Conservation (phyloP, 345 rosid species). For the Iberis pinnata region DNA sequence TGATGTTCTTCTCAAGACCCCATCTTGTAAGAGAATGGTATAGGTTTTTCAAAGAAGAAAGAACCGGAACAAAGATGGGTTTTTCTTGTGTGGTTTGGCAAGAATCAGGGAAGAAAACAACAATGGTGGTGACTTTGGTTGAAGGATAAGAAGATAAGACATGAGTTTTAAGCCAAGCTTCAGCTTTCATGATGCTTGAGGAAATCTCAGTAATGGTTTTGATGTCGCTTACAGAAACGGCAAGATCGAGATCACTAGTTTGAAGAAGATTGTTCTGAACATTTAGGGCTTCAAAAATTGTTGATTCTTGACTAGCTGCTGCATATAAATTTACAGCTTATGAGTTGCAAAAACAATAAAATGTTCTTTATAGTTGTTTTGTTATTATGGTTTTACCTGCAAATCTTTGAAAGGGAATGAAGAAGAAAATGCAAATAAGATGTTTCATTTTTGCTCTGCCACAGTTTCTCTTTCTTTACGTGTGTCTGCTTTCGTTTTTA, state of each 20-base stretch:
- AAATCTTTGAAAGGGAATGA: constrained; percentile 40
- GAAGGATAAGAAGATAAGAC: constrained; percentile 63
- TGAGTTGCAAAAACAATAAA: not conserved
- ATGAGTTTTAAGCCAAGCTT: constrained; percentile 58
- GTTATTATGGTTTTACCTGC: constrained; percentile 34
- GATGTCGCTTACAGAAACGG: constrained; percentile 40
- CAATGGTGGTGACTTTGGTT: constrained; percentile 54
- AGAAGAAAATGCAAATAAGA: constrained; percentile 28
- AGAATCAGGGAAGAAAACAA: constrained; percentile 35
- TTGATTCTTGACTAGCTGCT: constrained; percentile 56
- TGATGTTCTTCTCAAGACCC: constrained; percentile 64
- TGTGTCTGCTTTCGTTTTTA: constrained; percentile 18
- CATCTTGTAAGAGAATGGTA: constrained; percentile 60
- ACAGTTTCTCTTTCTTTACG: constrained; percentile 10
- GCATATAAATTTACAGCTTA: constrained; percentile 12
- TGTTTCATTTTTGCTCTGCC: constrained; percentile 23
- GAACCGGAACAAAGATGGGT: constrained; percentile 34
- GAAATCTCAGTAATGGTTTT: constrained; percentile 47
- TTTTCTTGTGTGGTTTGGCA: constrained; percentile 37
- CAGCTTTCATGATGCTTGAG: constrained; percentile 51
- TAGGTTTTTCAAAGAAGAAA: constrained; percentile 46
- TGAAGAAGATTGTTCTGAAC: constrained; percentile 31
- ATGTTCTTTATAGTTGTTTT: not conserved
- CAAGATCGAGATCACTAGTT: constrained; percentile 31
- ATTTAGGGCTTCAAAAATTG: constrained; percentile 28